phyloP scores from a whole-genome alignment of 2,329 filamentous ascomycete genomes.

The Aspergillus sp. region DNA sequence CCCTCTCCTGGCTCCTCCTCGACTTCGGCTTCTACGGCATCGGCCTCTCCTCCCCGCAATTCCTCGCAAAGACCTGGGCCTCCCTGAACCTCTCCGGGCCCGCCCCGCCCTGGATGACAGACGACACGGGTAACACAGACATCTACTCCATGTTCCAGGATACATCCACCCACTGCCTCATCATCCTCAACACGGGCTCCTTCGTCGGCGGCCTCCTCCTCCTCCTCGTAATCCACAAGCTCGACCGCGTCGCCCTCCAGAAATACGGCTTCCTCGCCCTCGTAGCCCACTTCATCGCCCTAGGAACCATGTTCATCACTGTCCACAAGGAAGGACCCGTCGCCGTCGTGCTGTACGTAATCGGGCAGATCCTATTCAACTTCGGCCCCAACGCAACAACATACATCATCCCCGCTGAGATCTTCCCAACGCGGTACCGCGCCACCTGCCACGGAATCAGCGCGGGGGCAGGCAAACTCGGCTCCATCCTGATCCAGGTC shows the following conservation, averaged over 20 bases:
- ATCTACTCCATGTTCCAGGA: slow-evolving; percentile 41
- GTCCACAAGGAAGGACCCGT: slow-evolving; percentile 35
- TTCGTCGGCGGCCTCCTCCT: slow-evolving; percentile 44
- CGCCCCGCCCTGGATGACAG: slow-evolving; percentile 38
- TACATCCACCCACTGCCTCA: slow-evolving; percentile 39
- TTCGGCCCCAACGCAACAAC: slow-evolving; percentile 46
- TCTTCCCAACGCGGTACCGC: slow-evolving; percentile 57
- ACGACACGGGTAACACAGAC: slow-evolving; percentile 41
- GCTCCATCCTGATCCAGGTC: slow-evolving; percentile 46
- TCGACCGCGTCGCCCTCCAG: slow-evolving; percentile 45
- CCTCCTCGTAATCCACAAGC: slow-evolving; percentile 39
- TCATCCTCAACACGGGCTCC: slow-evolving; percentile 44
- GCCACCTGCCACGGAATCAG: slow-evolving; percentile 55
- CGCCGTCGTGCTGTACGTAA: slow-evolving; percentile 44
- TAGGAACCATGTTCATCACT: slow-evolving; percentile 44
- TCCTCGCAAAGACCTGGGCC: slow-evolving; percentile 44
- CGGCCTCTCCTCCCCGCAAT: slow-evolving; percentile 47
- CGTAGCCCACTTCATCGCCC: slow-evolving; percentile 43
- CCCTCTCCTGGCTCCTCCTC: slow-evolving; percentile 55
- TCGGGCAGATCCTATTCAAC: slow-evolving; percentile 51
- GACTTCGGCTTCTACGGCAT: slow-evolving; percentile 61
- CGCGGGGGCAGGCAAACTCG: slow-evolving; percentile 55
- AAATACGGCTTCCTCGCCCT: slow-evolving; percentile 47
- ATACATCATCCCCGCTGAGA: slow-evolving; percentile 54
- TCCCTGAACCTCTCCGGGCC: slow-evolving; percentile 27